Conservation (phyloP, 1,139 yeast species). For the Pneumocystis wakefieldiae region DNA sequence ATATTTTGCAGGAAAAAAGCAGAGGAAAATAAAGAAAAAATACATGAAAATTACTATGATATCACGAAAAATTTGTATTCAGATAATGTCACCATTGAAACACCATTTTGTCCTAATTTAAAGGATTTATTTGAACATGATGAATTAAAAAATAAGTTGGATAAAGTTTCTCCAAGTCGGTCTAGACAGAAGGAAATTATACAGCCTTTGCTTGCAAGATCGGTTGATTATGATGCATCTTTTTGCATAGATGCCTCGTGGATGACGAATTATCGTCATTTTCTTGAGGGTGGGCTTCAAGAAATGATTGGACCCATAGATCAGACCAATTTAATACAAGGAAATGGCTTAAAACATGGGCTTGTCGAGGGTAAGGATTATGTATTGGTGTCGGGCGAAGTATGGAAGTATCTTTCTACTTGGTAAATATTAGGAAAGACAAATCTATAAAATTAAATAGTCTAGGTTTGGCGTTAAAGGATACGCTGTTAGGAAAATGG, state of each 20-base stretch:
- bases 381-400: neutral
- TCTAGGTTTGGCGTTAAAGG: neutral
- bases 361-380: neutral
- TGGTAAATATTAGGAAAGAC: neutral
- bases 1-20: too few species aligned
- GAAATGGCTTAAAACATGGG: neutral
- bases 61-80: too few species aligned
- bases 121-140: too few species aligned
- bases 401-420: neutral
- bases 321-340: neutral
- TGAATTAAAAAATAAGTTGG: neutral
- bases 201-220: neutral
- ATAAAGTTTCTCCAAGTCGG: neutral
- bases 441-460: neutral
- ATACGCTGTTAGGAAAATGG: neutral
- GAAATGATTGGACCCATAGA: neutral
- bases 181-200: neutral
- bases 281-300: neutral
- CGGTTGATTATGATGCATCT: neutral
- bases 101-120: too few species aligned
- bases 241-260: neutral
- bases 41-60: too few species aligned
- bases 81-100: too few species aligned
- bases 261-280: neutral
- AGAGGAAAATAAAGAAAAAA: too few species aligned